Evolutionary conservation across 148 eudicot species (phyloP).

Genomic region (Rhododendron kiyosumense): DNA sequence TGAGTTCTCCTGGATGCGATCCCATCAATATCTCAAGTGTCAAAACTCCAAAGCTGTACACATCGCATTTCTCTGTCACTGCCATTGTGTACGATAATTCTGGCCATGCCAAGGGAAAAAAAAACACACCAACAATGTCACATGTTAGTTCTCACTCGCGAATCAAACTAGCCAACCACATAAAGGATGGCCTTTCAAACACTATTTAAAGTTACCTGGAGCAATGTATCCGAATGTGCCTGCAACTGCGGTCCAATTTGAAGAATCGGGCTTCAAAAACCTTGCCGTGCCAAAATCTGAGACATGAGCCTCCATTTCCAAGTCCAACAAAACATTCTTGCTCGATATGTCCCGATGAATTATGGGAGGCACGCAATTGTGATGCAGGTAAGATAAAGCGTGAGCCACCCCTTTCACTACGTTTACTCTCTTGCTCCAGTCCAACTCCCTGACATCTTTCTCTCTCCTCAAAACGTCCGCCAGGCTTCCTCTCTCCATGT

Average conservation of each 20-base stretch:
- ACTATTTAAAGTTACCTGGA: slow-evolving; percentile 4
- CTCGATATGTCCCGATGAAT: slow-evolving; percentile 11
- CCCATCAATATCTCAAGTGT: background rate
- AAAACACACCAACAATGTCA: background rate
- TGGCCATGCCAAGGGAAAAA: background rate
- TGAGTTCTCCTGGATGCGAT: background rate
- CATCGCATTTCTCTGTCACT: background rate
- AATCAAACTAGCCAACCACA: background rate
- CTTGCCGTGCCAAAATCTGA: slow-evolving; percentile 13
- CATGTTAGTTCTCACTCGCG: background rate
- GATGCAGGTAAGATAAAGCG: slow-evolving; percentile 11
- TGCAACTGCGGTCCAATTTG: slow-evolving; percentile 1
- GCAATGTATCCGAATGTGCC: slow-evolving; percentile 12
- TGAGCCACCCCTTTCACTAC: background rate
- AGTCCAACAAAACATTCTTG: slow-evolving; percentile 5
- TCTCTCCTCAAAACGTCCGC: background rate
- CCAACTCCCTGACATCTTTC: slow-evolving; percentile 3
- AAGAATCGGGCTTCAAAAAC: slow-evolving; percentile 1
- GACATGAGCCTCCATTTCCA: slow-evolving; percentile 7
- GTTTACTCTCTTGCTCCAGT: slow-evolving; percentile 8
- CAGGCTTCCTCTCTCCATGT: slow-evolving; percentile 13
- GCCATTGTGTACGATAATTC: background rate
- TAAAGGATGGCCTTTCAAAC: background rate
- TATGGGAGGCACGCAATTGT: slow-evolving; percentile 2
- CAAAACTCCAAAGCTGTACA: slow-evolving; percentile 1